These are phyloP conservation scores for Gilbertella persicaria DNA, from an alignment of 371 early-diverging fungal genomes.

Conservation along the genomic window DNA sequence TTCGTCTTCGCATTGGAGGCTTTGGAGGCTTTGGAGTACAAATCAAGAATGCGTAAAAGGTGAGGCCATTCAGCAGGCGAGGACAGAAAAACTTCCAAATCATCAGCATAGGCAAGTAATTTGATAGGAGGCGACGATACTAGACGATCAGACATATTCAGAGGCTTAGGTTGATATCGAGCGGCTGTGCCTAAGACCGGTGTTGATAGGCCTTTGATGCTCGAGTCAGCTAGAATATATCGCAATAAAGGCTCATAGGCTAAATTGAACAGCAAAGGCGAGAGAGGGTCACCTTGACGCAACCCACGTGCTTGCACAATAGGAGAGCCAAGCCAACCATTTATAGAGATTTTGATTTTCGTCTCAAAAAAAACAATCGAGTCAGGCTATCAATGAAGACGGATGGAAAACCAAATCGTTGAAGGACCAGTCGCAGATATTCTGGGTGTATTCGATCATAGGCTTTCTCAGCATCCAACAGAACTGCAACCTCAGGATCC, in stretches of 20 bases:
- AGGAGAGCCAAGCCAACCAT: slow-evolving; percentile 8
- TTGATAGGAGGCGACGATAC: slow-evolving; percentile 15
- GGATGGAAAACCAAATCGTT: slow-evolving; percentile 3
- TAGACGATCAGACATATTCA: slow-evolving; percentile 23
- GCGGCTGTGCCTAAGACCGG: neutral
- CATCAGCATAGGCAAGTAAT: slow-evolving; percentile 22
- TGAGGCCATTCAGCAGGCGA: slow-evolving; percentile 4
- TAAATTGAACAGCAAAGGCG: slow-evolving; percentile 16
- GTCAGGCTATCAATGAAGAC: neutral
- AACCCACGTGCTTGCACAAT: slow-evolving; percentile 8
- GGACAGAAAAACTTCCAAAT: slow-evolving; percentile 21
- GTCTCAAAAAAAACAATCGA: slow-evolving; percentile 13
- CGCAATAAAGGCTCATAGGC: slow-evolving; percentile 13
- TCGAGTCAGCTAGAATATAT: neutral
- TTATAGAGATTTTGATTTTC: slow-evolving; percentile 2
- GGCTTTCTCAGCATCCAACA: slow-evolving; percentile 20
- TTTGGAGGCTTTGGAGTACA: slow-evolving; percentile 5
- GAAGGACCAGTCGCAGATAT: slow-evolving; percentile 1
- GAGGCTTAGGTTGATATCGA: slow-evolving; percentile 14
- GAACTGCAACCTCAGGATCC: neutral
- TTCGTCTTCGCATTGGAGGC: slow-evolving; percentile 21
- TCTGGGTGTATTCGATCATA: slow-evolving; percentile 27
- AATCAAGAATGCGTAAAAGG: neutral
- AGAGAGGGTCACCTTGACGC: slow-evolving; percentile 19
- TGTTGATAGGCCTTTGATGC: neutral